Conservation (phyloP, 768 basidiomycete genomes). For the Phlebiopsis gigantea region DNA sequence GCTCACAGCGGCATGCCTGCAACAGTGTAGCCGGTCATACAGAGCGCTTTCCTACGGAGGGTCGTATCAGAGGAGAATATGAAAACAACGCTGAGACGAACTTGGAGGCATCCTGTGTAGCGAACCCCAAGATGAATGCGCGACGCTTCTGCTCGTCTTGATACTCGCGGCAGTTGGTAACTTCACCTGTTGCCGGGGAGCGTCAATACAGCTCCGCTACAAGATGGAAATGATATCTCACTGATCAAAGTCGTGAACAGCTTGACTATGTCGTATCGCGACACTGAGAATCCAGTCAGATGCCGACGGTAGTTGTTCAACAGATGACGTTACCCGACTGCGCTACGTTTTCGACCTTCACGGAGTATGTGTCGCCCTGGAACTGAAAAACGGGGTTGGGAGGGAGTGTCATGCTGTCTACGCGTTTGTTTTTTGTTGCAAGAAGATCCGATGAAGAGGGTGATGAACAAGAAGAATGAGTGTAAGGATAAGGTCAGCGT, state of each 20-base stretch:
- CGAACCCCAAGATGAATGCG: conserved; percentile 49
- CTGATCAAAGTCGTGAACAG: conserved; percentile 57
- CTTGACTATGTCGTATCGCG: conserved; percentile 43
- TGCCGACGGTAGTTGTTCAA: not conserved
- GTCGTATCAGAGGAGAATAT: not conserved
- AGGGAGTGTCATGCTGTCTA: conserved; percentile 11
- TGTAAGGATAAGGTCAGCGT: not conserved
- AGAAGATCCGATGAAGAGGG: not conserved
- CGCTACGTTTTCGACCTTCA: conserved; percentile 40
- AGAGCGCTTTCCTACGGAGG: conserved; percentile 51
- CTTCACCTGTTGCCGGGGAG: conserved; percentile 37
- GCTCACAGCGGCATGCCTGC: conserved; percentile 53
- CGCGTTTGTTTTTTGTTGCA: not conserved
- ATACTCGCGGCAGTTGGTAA: conserved; percentile 30
- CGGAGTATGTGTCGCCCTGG: conserved; percentile 35
- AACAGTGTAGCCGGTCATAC: conserved; percentile 59
- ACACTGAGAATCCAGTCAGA: conserved; percentile 21
- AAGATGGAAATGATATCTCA: conserved; percentile 18
- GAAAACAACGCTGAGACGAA: conserved; percentile 25
- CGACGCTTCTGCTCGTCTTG: conserved; percentile 24
- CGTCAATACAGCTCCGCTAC: not conserved
- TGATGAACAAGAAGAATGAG: not conserved
- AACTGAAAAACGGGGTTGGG: conserved; percentile 30
- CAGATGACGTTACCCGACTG: conserved; percentile 24
- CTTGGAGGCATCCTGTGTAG: conserved; percentile 47